These are phyloP conservation scores for Apophysomyces elegans DNA, from an alignment of 371 early-diverging fungal genomes.

Conservation along the genomic window DNA sequence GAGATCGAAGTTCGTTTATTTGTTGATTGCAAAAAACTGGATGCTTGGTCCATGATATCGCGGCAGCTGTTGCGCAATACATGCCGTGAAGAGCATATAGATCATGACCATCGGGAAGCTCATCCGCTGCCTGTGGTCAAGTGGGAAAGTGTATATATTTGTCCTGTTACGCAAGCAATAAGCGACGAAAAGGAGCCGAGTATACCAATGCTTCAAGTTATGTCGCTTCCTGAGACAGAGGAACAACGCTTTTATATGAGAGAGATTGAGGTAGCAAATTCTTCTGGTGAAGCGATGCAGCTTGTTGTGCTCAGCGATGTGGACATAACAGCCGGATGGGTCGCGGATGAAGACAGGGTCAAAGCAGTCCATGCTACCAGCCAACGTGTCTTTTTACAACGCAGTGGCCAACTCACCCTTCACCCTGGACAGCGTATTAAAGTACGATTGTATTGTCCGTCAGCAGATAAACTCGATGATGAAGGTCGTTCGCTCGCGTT, in stretches of 20 bases:
- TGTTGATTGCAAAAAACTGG: conserved; percentile 59
- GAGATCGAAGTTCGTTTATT: conserved; percentile 71
- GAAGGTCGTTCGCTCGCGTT: conserved; percentile 44
- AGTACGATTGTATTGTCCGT: conserved; percentile 64
- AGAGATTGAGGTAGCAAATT: conserved; percentile 57
- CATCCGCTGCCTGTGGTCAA: conserved; percentile 43
- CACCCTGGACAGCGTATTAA: conserved; percentile 62
- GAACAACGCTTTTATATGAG: conserved; percentile 43
- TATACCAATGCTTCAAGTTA: conserved; percentile 26
- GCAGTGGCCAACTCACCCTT: conserved; percentile 47
- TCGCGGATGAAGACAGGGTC: conserved; percentile 35
- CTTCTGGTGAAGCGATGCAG: conserved; percentile 55
- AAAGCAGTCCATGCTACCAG: conserved; percentile 15
- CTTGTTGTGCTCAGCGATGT: conserved; percentile 61
- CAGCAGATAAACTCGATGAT: conserved; percentile 50
- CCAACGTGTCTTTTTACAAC: conserved; percentile 24
- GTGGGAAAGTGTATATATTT: conserved; percentile 66
- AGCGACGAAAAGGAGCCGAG: conserved; percentile 5
- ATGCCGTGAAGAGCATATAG: conserved; percentile 16
- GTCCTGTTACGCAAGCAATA: conserved; percentile 19
- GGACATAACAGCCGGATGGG: conserved; percentile 47
- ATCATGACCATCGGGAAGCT: conserved; percentile 49
- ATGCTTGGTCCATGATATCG: conserved; percentile 33
- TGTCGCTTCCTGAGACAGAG: conserved; percentile 38
- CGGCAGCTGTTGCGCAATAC: conserved; percentile 26